Percentiles rank a stretch among this genome's conserved stretches.
Conservation (phyloP, 495 filamentous ascomycete genomes). For the Penicillium daleae region DNA sequence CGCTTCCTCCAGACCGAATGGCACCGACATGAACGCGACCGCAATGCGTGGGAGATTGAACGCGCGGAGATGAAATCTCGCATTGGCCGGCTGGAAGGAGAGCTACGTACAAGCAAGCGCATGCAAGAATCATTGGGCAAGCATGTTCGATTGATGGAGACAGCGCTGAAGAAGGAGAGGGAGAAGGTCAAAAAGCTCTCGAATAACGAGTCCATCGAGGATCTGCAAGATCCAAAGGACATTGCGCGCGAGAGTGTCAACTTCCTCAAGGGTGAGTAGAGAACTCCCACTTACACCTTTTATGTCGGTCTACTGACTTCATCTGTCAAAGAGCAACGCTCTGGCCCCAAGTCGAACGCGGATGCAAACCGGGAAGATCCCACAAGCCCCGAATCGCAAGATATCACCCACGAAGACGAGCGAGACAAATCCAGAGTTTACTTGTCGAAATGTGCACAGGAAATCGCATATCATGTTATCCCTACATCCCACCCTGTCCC, state of each 20-base stretch:
- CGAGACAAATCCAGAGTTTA: constrained; percentile 56
- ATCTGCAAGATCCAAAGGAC: constrained; percentile 46
- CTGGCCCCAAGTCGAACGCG: constrained; percentile 44
- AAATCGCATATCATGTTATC: constrained; percentile 59
- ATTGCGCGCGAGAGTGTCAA: constrained; percentile 47
- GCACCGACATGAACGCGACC: constrained; percentile 96
- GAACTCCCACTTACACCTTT: background rate
- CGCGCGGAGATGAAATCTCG: constrained; percentile 98
- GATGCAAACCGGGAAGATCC: constrained; percentile 38
- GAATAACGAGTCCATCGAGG: constrained; percentile 54
- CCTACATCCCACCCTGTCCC: constrained; percentile 52
- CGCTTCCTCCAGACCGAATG: constrained; percentile 98
- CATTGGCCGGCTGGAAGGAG: constrained; percentile 94
- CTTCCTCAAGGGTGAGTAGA: constrained; percentile 42
- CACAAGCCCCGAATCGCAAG: constrained; percentile 59
- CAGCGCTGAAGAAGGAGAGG: constrained; percentile 79
- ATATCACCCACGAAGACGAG: constrained; percentile 59
- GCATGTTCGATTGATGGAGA: constrained; percentile 89
- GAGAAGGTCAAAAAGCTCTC: constrained; percentile 52
- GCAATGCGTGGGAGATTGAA: constrained; percentile 99
- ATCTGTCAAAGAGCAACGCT: constrained; percentile 37
- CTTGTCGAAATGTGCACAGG: constrained; percentile 58
- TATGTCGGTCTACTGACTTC: constrained; percentile 3
- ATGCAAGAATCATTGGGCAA: constrained; percentile 84
- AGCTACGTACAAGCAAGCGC: constrained; percentile 79